Percentiles rank a stretch among this genome's conserved stretches.
Conservation (phyloP, 768 basidiomycete species). For the Tylopilus sp. region DNA sequence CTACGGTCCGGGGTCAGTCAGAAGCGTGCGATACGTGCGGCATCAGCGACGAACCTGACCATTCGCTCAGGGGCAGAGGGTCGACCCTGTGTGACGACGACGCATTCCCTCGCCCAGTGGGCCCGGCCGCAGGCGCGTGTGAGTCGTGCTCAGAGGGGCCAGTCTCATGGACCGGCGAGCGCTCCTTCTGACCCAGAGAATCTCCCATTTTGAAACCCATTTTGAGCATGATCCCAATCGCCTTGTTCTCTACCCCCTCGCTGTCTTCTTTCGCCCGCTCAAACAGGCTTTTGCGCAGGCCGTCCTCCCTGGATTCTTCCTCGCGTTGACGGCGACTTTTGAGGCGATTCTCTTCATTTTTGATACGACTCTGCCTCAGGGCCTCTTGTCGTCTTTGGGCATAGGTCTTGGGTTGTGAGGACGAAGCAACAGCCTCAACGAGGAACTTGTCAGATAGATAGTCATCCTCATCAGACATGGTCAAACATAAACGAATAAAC, state of each 20-base stretch:
- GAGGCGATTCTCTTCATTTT: slow-evolving; percentile 62
- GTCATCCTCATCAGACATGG: slow-evolving; percentile 76
- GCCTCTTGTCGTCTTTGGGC: slow-evolving; percentile 67
- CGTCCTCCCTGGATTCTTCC: slow-evolving; percentile 72
- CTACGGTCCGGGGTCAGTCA: slow-evolving; percentile 36
- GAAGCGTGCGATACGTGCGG: not conserved
- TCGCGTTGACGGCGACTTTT: slow-evolving; percentile 67
- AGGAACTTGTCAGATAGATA: slow-evolving; percentile 90
- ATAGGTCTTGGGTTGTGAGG: slow-evolving; percentile 58
- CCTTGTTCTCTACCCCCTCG: slow-evolving; percentile 56
- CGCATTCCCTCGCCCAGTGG: not conserved
- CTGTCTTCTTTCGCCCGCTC: slow-evolving; percentile 67
- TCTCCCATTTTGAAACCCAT: slow-evolving; percentile 91
- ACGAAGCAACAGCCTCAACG: slow-evolving; percentile 32
- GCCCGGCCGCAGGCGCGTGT: not conserved
- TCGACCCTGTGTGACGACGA: slow-evolving; percentile 47
- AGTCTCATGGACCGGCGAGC: slow-evolving; percentile 7
- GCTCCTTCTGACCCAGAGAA: slow-evolving; percentile 52
- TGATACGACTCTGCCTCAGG: slow-evolving; percentile 49
- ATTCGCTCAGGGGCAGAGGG: slow-evolving; percentile 75
- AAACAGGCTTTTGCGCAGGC: slow-evolving; percentile 76
- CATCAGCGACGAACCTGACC: slow-evolving; percentile 60
- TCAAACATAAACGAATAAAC: slow-evolving; percentile 19
- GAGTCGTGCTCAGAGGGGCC: slow-evolving; percentile 1
- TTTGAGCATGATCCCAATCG: slow-evolving; percentile 87